Evolutionary conservation across 495 filamentous ascomycete species (phyloP), one percentile per base, ranked within the genome.

Genomic region (Daldinia vernicosa): DNA sequence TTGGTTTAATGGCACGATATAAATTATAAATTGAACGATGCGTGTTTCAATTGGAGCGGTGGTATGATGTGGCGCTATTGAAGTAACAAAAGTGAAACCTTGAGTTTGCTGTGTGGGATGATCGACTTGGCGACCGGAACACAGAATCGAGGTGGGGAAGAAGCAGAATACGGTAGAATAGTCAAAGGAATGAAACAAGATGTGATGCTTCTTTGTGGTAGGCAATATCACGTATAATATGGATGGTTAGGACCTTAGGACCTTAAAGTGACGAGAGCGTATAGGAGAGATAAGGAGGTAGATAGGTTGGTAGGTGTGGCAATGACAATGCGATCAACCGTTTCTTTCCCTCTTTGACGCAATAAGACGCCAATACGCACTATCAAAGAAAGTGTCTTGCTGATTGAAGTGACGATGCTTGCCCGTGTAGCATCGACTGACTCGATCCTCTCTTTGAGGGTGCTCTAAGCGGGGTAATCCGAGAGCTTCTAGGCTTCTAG

Each of bases 61-160:
- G 66, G 66, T 69, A 69, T 66, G 70, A 73, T 73, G 70, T 73
- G 70, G 70, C 54, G 70, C 40, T 73, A 61, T 68, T n/a, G 37
- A 39, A 37, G 60, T 66, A 66, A 57, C 56, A 68, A 37, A 62
- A 33, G 54, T 69, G 70, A 73, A 66, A 73, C 70, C 33, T 54
- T 27, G 30, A 26, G 60, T 45, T 57, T 37, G 45, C 26, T 57
- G 54, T 40, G 61, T 73, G 60, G 61, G 37, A 68, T 65, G 70
- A 63, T 73, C 19, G 19, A 65, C 28, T 63, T 61, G 30, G 39
- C 40, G 51, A 51, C 15, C 14, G 30, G n/a, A 15, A 33, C 35
- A 32, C 65, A 22, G 53, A 45, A 27, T 57, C 60, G 40, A 67
- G 55, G 60, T 14, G 14, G 22, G 37, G 22, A 65, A 43, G 19